These are phyloP conservation scores for Arthrocladium fulminans DNA, from an alignment of 2,329 filamentous ascomycete genomes.

Conservation along the genomic window DNA sequence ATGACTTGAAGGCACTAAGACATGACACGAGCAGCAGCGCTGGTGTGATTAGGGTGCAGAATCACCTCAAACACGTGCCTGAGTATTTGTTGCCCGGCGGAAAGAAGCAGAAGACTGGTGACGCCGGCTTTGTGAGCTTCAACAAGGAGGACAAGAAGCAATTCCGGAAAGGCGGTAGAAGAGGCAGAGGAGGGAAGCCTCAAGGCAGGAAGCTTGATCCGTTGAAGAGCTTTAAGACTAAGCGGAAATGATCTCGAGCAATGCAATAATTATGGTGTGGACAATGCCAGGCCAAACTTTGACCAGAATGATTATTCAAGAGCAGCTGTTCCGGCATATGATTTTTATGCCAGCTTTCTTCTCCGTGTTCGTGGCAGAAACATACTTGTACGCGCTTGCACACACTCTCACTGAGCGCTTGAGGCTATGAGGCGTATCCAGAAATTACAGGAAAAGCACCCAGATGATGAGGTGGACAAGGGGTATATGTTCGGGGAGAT, in stretches of 20 bases:
- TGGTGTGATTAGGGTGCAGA: constrained; percentile 65
- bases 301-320: no score
- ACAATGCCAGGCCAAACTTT: no score
- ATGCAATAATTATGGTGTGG: no score
- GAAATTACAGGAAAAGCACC: no score
- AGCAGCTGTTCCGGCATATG: no score
- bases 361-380: no score
- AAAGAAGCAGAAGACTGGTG: constrained; percentile 65
- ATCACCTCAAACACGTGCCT: constrained; percentile 87
- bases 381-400: no score
- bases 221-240: constrained; percentile 75
- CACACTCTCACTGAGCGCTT: no score
- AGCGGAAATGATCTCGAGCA: constrained; percentile 24
- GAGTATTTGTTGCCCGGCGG: constrained; percentile 82
- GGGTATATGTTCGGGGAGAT: no score
- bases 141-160: constrained; percentile 37
- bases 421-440: no score
- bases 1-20: constrained; percentile 74
- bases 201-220: constrained; percentile 57
- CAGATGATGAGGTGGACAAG: no score
- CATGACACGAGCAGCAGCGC: constrained; percentile 77
- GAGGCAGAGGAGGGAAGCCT: constrained; percentile 35
- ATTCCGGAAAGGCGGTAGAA: constrained; percentile 29
- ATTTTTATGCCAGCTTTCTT: no score
- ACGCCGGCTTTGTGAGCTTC: constrained; percentile 56